Conservation (phyloP, 2,329 filamentous ascomycete species). For the Beauveria bassiana region DNA sequence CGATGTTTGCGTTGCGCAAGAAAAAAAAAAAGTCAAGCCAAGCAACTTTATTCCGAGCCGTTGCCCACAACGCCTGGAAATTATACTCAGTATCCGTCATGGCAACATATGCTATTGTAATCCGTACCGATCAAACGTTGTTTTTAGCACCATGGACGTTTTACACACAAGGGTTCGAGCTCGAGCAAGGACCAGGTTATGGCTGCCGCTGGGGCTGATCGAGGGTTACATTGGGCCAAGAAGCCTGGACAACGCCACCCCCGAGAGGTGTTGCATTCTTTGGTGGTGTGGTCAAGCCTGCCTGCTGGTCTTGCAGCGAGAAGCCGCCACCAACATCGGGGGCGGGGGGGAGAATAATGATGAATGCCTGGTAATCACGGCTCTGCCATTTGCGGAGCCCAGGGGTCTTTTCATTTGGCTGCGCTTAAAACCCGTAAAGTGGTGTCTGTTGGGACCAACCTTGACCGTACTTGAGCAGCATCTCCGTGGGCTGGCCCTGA, state of each 20-base stretch:
- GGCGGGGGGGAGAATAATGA: background rate
- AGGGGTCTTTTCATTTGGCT: background rate
- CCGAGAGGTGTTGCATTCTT: background rate
- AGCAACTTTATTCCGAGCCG: background rate
- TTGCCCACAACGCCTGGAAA: too few species aligned
- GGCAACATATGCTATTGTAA: too few species aligned
- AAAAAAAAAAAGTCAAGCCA: background rate
- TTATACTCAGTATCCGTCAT: too few species aligned
- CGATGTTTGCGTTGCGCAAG: too few species aligned
- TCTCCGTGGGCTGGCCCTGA: constrained; percentile 1
- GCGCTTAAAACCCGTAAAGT: too few species aligned
- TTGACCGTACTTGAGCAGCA: background rate
- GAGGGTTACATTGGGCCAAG: constrained; percentile 7
- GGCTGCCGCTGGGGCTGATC: constrained; percentile 6
- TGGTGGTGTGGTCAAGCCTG: background rate
- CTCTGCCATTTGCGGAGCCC: background rate
- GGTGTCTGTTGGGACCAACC: background rate
- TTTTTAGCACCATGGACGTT: too few species aligned
- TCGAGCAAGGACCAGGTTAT: background rate
- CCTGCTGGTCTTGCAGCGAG: background rate
- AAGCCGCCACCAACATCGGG: background rate
- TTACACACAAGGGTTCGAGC: background rate
- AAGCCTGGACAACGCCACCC: constrained; percentile 9
- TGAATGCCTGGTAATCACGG: background rate
- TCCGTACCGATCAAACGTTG: too few species aligned